Conservation (phyloP, 225 moss, liverwort and hornwort species). For the Rhytidiadelphus loreus region DNA sequence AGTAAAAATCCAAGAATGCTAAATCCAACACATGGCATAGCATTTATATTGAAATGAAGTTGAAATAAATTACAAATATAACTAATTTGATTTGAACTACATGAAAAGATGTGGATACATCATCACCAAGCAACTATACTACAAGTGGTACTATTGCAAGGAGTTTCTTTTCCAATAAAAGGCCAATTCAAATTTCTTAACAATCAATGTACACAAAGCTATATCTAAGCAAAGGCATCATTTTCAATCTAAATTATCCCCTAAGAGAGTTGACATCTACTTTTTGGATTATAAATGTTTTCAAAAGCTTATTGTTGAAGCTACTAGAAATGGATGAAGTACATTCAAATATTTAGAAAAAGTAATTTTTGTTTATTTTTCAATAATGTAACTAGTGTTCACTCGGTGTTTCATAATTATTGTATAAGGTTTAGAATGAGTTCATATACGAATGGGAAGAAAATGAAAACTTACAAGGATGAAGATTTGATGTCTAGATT, state of each 20-base stretch:
- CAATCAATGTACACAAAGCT: neutral
- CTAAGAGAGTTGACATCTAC: fast-evolving
- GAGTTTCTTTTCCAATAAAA: neutral
- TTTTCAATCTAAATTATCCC: neutral
- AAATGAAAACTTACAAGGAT: too few relatives aligned
- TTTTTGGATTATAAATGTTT: neutral
- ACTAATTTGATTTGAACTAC: neutral
- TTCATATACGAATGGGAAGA: too few relatives aligned
- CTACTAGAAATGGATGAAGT: neutral
- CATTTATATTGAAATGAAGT: neutral
- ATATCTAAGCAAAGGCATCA: neutral
- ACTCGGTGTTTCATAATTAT: too few relatives aligned
- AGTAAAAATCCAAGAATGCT: neutral
- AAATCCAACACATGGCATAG: neutral
- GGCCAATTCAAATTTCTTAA: neutral
- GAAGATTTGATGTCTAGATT: too few relatives aligned
- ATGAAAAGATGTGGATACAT: neutral
- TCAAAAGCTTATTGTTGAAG: neutral
- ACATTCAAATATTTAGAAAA: neutral
- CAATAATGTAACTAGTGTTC: too few relatives aligned
- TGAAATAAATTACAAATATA: neutral
- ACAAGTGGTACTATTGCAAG: neutral
- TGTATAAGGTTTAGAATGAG: too few relatives aligned
- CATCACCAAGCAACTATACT: neutral
- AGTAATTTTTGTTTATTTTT: too few relatives aligned